Evolutionary conservation across 176 grass and related monocot species (phyloP), one percentile per base, ranked within the genome.

Genomic region (Aegilops longissima): DNA sequence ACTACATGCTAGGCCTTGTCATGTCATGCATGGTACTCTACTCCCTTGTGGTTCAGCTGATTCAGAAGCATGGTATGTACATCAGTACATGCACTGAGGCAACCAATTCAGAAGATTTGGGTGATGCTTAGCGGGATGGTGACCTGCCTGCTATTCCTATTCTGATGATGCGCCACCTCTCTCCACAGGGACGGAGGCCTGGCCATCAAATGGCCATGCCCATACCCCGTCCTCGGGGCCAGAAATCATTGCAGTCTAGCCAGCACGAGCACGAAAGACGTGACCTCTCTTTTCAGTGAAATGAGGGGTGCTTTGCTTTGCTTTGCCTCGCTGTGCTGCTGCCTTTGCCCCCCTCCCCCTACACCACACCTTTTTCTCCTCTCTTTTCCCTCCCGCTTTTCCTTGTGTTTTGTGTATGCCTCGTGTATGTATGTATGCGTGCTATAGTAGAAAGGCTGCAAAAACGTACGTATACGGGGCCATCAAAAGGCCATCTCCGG

Each of bases 211-310:
- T 76, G 67, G 35, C 39, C 69, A 51, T 61, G 25, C 45, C 18
- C 29, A 51, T 81, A 65, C 70, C 64, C 74, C 81, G 6, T 49
- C n/a, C 81, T 88, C 66, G 31, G 73, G 62, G n/a, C 29, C 42
- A 82, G 52, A 70, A 91, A 91, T 88, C 77, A 85, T 91, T 88
- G 86, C 25, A 80, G 62, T 21, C 77, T 80, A 87, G 47, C 77
- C 77, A 77, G 82, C 81, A 77, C 76, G 86, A 81, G 82, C 81
- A 77, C 76, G 86, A 81, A 88, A 91, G 90, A 91, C 58, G 86
- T 88, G 85, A 88, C 86, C 71, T 91, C 71, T 85, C 90, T 91
- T 91, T 91, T 64, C 77, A 88, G 77, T 88, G 71, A 91, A 88
- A 88, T 66, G 82, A 88, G 86, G 70, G 86, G 5, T 88, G 86